Percentiles rank a stretch among this genome's conserved stretches.
These are phyloP conservation scores for Hordeum marinum DNA, from an alignment of 176 grass and related monocot genomes.

Conservation along the genomic window DNA sequence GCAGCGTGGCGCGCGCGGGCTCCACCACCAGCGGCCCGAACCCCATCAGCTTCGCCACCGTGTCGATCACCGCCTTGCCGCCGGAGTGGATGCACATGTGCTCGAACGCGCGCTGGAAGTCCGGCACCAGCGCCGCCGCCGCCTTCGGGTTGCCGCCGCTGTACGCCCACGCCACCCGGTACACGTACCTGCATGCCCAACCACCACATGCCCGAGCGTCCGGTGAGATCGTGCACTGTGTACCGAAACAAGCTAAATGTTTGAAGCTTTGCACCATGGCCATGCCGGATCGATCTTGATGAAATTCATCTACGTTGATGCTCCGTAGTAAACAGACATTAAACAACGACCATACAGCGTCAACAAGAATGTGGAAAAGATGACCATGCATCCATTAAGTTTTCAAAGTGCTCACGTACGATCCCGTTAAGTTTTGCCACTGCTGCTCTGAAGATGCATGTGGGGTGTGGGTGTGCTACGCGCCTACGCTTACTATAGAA, in stretches of 20 bases:
- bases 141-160: conserved; percentile 23
- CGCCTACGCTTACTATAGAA: neutral
- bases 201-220: no score
- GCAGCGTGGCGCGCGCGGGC: conserved; percentile 60
- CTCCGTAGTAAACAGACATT: neutral
- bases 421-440: neutral
- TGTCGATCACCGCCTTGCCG: conserved; percentile 86
- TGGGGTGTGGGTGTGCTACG: neutral
- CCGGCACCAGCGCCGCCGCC: conserved; percentile 40
- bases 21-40: conserved; percentile 43
- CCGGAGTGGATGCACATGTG: conserved; percentile 93
- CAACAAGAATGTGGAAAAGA: neutral
- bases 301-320: neutral
- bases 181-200: conserved; percentile 32
- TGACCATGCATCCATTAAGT: neutral
- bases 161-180: conserved; percentile 26
- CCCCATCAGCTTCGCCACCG: conserved; percentile 65
- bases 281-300: no score
- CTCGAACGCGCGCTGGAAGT: conserved; percentile 80
- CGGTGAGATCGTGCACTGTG: neutral
- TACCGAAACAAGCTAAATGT: neutral
- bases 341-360: neutral
- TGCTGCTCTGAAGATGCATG: neutral
- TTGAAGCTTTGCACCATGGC: neutral
- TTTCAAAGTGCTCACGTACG: neutral